Evolutionary conservation across 257 asterid species (phyloP).

Genomic region (Echites panduratus): DNA sequence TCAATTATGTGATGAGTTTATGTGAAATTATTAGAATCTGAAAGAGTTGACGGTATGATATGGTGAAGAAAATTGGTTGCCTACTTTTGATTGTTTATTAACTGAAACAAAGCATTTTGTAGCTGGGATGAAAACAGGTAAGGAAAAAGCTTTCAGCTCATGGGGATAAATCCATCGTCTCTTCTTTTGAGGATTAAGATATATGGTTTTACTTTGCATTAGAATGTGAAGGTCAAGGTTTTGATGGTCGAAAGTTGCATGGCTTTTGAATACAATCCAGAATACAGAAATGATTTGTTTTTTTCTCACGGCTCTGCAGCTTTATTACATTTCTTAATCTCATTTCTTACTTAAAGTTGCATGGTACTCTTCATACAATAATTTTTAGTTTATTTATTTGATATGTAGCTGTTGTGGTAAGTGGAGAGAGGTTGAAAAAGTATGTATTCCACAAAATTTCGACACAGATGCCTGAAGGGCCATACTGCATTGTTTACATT

Average conservation of each 20-base stretch:
- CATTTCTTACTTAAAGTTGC: neutral
- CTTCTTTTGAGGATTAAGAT: neutral
- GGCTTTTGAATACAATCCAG: neutral
- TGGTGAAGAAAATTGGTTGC: neutral
- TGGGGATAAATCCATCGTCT: neutral
- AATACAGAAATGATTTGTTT: neutral
- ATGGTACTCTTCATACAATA: neutral
- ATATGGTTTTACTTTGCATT: neutral
- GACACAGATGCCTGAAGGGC: slow-evolving; percentile 63
- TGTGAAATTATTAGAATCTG: neutral
- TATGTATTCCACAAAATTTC: slow-evolving; percentile 62
- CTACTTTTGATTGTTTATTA: neutral
- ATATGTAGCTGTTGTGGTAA: slow-evolving; percentile 54
- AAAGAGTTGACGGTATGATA: neutral
- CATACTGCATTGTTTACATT: slow-evolving; percentile 84
- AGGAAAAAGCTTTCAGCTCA: neutral
- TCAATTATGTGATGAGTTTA: neutral
- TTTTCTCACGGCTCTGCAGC: neutral
- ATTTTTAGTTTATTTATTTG: neutral
- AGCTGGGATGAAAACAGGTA: neutral
- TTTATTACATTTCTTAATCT: neutral
- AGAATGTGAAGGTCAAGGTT: neutral
- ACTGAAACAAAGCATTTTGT: neutral
- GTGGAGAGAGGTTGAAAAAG: slow-evolving; percentile 77
- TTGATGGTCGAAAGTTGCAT: neutral